Base-by-base conservation (phyloP, 1,284 basidiomycete genomes). In the Mrakiaceae sp. region DNA sequence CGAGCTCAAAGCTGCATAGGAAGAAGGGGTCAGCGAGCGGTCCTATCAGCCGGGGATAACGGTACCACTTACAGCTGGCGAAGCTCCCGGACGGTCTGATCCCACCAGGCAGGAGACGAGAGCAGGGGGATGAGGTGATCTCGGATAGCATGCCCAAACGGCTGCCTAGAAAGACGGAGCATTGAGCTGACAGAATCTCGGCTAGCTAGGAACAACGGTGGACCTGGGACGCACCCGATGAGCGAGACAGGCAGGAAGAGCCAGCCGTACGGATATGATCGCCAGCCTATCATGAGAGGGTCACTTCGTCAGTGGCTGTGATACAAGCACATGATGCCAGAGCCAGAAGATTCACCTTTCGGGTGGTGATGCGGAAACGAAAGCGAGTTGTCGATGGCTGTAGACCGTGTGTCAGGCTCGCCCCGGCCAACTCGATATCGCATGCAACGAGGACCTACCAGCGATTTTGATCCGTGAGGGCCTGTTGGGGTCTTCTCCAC, bases 251-350 rank as follows among this genome's bases (percentile, higher is more conserved):
- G 90, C 7, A 95, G 81, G 73, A 86, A 91, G 46, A 96, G 77
- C 91, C 91, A 93, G 44, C 92, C 92, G 71, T 91, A 95, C 0
- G 90, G 90, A 72, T 90, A 94, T 39, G 86, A 86, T 49, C 92
- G 82, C 87, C 90, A 93, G 40, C 91, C 27, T 27, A 27, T 27
- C 27, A 2, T 27, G 2, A 27, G 27, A 27, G 27, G 27, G 27
- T 27, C 27, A 27, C 27, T 27, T 27, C 1, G 27, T 27, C 27
- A 27, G 27, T 27, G 27, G 27, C 27, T 27, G 27, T 27, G 27
- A 27, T 1, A 27, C 27, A 27, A 27, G 27, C 27, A 1, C 1
- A 27, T 27, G 27, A 27, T 27, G 27, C 27, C 27, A 27, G 27
- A 27, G 27, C 27, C 27, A 27, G 27, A 27, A 27, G 27, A 27